These are phyloP conservation scores for Lathyrus tuberosus DNA, from an alignment of 306 rosid species.

Conservation along the genomic window DNA sequence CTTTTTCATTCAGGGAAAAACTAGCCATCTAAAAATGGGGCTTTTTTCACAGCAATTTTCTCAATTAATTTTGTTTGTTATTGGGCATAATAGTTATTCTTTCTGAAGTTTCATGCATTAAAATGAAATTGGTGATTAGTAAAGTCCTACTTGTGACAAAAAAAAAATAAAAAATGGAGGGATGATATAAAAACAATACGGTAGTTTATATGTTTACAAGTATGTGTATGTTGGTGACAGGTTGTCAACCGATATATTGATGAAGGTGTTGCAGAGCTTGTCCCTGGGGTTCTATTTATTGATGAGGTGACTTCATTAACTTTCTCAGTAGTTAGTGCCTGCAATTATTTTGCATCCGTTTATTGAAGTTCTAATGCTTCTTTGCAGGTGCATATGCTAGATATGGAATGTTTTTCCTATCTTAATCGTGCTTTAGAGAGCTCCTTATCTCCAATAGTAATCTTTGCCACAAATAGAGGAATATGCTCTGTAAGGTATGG, in stretches of 20 bases:
- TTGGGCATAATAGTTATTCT: background rate
- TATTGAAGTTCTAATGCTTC: constrained; percentile 29
- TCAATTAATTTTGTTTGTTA: constrained; percentile 9
- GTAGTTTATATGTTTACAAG: constrained; percentile 9
- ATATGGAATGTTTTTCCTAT: constrained; percentile 97
- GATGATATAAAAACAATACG: background rate
- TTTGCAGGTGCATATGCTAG: constrained; percentile 90
- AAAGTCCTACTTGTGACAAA: background rate
- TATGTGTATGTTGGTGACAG: constrained; percentile 48
- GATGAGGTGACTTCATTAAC: constrained; percentile 58
- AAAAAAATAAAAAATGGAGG: constrained; percentile 7
- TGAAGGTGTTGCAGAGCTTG: constrained; percentile 99
- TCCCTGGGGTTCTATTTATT: constrained; percentile 92
- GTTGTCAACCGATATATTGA: constrained; percentile 93
- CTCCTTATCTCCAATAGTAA: constrained; percentile 91
- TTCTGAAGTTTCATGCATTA: constrained; percentile 11
- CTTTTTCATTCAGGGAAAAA: background rate
- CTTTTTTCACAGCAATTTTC: constrained; percentile 1
- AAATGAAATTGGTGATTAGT: constrained; percentile 19
- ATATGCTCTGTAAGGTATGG: constrained; percentile 91
- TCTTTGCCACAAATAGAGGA: constrained; percentile 98
- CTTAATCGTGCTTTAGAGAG: constrained; percentile 96
- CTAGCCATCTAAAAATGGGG: constrained; percentile 2
- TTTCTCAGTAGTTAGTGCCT: constrained; percentile 13
- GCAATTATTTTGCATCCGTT: constrained; percentile 15